These are phyloP conservation scores for Suhomyces choctaworum DNA, from an alignment of 1,139 yeast species.

Conservation along the genomic window DNA sequence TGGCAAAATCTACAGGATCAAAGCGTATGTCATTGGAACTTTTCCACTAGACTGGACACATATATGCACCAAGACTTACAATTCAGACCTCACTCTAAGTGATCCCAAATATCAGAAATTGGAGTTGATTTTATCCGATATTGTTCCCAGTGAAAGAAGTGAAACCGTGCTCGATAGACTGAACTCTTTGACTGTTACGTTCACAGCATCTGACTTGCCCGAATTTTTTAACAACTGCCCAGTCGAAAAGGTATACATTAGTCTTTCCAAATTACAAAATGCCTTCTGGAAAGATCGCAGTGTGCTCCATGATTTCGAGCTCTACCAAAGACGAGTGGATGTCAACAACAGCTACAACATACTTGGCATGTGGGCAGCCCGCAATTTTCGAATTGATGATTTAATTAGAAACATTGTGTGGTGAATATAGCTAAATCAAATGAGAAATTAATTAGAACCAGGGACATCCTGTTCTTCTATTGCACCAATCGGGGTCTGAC, in stretches of 20 bases:
- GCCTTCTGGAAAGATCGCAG: slow-evolving; percentile 1
- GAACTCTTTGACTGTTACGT: slow-evolving; percentile 20
- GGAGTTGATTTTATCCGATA: slow-evolving; percentile 25
- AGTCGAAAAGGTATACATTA: slow-evolving; percentile 25
- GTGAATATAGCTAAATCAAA: no score
- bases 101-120: slow-evolving; percentile 29
- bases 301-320: slow-evolving; percentile 1
- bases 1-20: slow-evolving; percentile 18
- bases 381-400: slow-evolving; percentile 6
- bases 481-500: no score
- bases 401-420: background rate
- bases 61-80: slow-evolving; percentile 28
- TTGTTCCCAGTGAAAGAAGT: background rate
- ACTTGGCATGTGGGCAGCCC: slow-evolving; percentile 7
- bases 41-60: slow-evolving; percentile 27
- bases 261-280: slow-evolving; percentile 4
- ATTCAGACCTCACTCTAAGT: slow-evolving; percentile 12
- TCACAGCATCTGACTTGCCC: slow-evolving; percentile 20
- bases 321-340: slow-evolving; percentile 4
- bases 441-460: no score
- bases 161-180: slow-evolving; percentile 1
- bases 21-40: slow-evolving; percentile 22
- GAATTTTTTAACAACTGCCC: slow-evolving; percentile 18
- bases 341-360: slow-evolving; percentile 2
- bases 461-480: no score